phyloP scores from a whole-genome alignment of 768 basidiomycete species.

The Mycena sanguinolenta region DNA sequence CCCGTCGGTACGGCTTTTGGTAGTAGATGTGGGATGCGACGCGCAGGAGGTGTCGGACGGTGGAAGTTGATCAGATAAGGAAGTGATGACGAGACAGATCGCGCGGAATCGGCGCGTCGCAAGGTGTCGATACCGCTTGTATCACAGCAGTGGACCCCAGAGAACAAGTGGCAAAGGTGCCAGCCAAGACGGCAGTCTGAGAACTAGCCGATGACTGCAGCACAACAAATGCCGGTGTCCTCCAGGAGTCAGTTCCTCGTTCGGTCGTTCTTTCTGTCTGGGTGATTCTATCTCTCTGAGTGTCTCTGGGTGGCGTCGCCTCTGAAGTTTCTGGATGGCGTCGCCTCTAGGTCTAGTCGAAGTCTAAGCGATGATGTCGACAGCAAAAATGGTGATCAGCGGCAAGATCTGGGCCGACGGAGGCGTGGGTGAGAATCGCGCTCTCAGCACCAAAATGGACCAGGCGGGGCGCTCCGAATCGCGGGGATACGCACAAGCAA shows the following conservation, averaged over 20 bases:
- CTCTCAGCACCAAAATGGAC: background rate
- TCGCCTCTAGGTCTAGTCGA: background rate
- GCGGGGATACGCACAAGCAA: background rate
- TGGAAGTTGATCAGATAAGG: no score
- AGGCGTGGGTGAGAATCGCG: background rate
- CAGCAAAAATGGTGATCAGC: background rate
- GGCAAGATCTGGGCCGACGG: background rate
- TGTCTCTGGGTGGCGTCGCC: background rate
- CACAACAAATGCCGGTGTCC: background rate
- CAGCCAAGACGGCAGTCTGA: background rate
- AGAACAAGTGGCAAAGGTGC: background rate
- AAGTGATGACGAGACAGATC: background rate
- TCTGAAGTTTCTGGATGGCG: no score
- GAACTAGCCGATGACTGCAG: background rate
- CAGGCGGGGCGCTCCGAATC: slow-evolving; percentile 1
- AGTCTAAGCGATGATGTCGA: background rate
- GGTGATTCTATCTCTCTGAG: background rate
- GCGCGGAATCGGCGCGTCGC: background rate
- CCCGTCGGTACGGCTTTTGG: no score
- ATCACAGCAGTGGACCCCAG: background rate
- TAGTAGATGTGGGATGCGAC: no score
- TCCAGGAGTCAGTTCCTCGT: background rate
- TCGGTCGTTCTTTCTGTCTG: background rate
- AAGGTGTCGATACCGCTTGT: background rate
- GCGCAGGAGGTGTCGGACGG: no score